A percentile compares a stretch with the other conserved stretches of the same genome.
phyloP scores from a whole-genome alignment of 2,329 filamentous ascomycete genomes.

The Hymenoscyphus albidus region DNA sequence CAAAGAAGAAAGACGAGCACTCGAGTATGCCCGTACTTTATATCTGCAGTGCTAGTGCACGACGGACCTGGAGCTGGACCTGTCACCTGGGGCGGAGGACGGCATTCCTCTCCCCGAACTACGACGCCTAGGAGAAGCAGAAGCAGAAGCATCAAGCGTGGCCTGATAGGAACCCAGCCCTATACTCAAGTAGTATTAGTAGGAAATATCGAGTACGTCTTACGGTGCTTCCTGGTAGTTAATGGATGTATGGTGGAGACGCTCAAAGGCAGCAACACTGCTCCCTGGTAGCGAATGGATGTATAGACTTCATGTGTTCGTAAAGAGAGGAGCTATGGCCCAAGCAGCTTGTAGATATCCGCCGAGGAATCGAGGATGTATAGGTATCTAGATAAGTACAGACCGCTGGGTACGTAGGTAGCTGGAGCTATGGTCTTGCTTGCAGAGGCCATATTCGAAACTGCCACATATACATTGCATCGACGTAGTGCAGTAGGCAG shows the following conservation, averaged over 20 bases:
- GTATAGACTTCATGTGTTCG: too few species aligned
- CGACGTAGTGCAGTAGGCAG: neutral
- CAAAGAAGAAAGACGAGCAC: constrained; percentile 1
- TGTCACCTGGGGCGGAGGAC: neutral
- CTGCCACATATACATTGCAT: neutral
- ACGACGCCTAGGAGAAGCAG: neutral
- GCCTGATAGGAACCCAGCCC: neutral
- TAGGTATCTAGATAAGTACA: too few species aligned
- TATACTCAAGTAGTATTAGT: neutral
- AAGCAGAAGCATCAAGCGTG: neutral
- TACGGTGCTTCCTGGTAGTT: neutral
- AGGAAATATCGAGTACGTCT: neutral
- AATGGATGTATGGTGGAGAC: neutral
- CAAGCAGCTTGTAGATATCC: neutral
- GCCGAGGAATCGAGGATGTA: too few species aligned
- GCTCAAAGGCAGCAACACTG: too few species aligned
- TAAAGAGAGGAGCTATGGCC: neutral
- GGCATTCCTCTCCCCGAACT: neutral
- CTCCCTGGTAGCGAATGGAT: too few species aligned
- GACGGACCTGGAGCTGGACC: neutral
- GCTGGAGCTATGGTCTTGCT: too few species aligned
- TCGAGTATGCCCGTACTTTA: neutral
- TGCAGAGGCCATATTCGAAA: neutral
- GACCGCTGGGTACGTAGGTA: too few species aligned
- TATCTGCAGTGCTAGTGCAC: neutral